Evolutionary conservation across 306 rosid genomes (phyloP), one percentile per base, ranked within the genome.

Genomic region (Ziziphus jujuba): DNA sequence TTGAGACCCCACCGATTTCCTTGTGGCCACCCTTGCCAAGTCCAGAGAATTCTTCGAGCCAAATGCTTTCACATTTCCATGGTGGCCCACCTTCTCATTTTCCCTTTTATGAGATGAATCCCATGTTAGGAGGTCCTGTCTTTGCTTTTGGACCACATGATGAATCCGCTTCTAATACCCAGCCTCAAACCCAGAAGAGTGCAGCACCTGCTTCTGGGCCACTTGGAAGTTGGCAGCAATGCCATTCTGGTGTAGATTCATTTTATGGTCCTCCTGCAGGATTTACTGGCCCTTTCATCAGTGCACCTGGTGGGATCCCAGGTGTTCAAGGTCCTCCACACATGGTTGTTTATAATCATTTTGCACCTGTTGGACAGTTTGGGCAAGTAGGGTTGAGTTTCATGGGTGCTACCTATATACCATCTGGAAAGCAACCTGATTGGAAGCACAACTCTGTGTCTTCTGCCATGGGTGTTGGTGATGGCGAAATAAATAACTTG

Each of bases 311-410:
- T 58, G 95, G 92, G 75, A 91, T 91, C 76, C 90, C 96, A 22
- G 96, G 92, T 49, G 93, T 92, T 77, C 98, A 89, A 75, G 98
- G 96, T 48, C 92, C 98, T 0, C 96, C 97, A 1, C 98, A 93
- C 84, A 90, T 93, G 98, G 91, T 90, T 80, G 98, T 93, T 47
- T 93, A 93, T 80, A 93, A 90, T 75, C 98, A 93, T 80, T 93
- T 93, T 75, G 90, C 98, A 25, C 98, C 98, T 59, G 96, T 93
- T 43, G 95, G 96, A 62, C 98, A 92, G 74, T 92, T 75, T 82
- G 98, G 98, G 65, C 98, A 92, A 75, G 97, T 90, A 57, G 98
- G 98, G 40, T 75, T 92, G 88, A 89, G 98, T 84, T 92, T 92
- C 91, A 89, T 92, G 98, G 98, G 98, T 31, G 56, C 98, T 50